phyloP scores from a whole-genome alignment of 257 asterid species.

The Ilex asprella region DNA sequence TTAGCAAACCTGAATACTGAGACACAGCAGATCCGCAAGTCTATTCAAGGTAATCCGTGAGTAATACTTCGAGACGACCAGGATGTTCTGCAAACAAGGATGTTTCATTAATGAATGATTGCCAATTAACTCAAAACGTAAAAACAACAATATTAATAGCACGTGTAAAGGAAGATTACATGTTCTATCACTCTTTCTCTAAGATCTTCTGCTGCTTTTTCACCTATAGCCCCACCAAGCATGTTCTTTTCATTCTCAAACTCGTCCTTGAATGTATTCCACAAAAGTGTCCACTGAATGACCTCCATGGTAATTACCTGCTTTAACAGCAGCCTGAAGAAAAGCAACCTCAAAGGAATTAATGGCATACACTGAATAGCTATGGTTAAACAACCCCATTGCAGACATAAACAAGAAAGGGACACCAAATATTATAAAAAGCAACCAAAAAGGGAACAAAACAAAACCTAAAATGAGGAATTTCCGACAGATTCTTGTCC shows the following conservation, averaged over 20 bases:
- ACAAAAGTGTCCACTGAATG: conserved; percentile 74
- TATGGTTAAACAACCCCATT: too few relatives aligned
- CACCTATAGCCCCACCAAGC: conserved; percentile 84
- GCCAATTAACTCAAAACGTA: conserved; percentile 2
- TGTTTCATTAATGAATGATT: neutral
- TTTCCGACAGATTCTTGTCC: conserved; percentile 90
- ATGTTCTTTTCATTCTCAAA: conserved; percentile 83
- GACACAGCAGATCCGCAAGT: conserved; percentile 83
- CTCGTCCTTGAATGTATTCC: conserved; percentile 83
- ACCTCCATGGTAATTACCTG: conserved; percentile 95
- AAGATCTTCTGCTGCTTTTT: conserved; percentile 89
- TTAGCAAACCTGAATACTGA: conserved; percentile 54
- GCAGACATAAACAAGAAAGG: neutral
- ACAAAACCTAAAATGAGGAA: conserved; percentile 75
- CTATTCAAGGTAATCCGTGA: conserved; percentile 84
- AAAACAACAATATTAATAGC: neutral
- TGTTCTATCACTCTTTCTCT: conserved; percentile 87
- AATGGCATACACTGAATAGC: neutral
- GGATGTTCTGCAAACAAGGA: conserved; percentile 71
- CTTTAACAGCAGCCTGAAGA: conserved; percentile 57
- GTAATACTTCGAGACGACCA: conserved; percentile 89
- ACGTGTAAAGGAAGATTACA: conserved; percentile 32
- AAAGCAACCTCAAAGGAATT: conserved; percentile 5
- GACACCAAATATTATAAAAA: conserved; percentile 2
- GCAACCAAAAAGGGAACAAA: neutral